These are phyloP conservation scores for Phytophthora pisi DNA, from an alignment of 352 stramenopile species.

Conservation along the genomic window DNA sequence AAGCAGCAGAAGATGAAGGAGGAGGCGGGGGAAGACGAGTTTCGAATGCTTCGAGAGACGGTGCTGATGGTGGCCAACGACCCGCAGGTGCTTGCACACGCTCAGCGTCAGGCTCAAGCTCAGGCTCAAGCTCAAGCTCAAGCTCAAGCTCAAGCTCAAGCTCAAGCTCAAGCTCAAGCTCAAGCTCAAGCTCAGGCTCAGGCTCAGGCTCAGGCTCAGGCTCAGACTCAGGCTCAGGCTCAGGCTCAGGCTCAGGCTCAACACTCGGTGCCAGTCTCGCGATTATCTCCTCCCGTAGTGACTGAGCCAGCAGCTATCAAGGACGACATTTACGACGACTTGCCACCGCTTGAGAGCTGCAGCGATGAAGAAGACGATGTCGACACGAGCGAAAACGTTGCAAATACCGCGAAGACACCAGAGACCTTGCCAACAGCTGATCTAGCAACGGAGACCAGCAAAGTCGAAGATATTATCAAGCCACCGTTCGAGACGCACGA, in stretches of 20 bases:
- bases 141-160: constrained; percentile 2
- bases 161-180: constrained; percentile 6
- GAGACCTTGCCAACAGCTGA: constrained; percentile 2
- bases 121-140: constrained; percentile 3
- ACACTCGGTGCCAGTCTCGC: background rate
- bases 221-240: constrained; percentile 5
- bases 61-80: constrained; percentile 76
- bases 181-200: constrained; percentile 1
- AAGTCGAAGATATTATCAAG: constrained; percentile 2
- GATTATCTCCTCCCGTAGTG: background rate
- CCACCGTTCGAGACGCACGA: constrained; percentile 52
- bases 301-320: constrained; percentile 27
- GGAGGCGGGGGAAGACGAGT: constrained; percentile 45
- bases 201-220: background rate
- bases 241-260: constrained; percentile 1
- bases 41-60: constrained; percentile 64
- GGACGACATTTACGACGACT: constrained; percentile 40
- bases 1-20: background rate
- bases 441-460: background rate
- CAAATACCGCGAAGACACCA: constrained; percentile 6
- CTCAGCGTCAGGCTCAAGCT: constrained; percentile 3
- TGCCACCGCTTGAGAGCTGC: constrained; percentile 64
- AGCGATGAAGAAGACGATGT: constrained; percentile 53
- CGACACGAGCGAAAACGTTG: constrained; percentile 4
- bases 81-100: constrained; percentile 37